Evolutionary conservation across 2,329 filamentous ascomycete genomes (phyloP).

Genomic region (Penicillium hordei): DNA sequence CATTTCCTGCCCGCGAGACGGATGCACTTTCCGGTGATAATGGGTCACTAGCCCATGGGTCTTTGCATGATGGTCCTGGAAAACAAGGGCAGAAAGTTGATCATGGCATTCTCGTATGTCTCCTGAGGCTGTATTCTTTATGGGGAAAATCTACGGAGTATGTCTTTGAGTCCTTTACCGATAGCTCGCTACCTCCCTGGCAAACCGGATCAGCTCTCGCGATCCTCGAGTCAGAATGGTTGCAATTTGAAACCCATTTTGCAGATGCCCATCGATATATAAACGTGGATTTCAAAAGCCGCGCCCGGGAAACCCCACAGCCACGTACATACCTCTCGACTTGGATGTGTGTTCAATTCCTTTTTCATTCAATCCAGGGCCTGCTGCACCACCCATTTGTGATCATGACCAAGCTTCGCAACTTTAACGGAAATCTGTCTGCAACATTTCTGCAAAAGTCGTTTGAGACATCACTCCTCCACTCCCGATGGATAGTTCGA

Average conservation of each 20-base stretch:
- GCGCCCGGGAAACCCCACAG: conserved; percentile 24
- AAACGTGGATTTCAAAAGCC: conserved; percentile 27
- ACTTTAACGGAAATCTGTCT: conserved; percentile 24
- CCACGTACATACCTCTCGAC: conserved; percentile 25
- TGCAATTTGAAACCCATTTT: conserved; percentile 31
- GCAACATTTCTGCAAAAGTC: conserved; percentile 32
- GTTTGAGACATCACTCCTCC: conserved; percentile 29
- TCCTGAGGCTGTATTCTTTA: conserved; percentile 24
- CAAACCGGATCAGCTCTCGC: conserved; percentile 26
- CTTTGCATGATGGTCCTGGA: conserved; percentile 17
- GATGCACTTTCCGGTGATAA: not conserved
- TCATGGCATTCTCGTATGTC: conserved; percentile 23
- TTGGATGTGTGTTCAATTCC: conserved; percentile 31
- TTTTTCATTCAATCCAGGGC: conserved; percentile 28
- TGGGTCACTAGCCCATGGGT: not conserved
- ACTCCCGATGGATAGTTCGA: conserved; percentile 29
- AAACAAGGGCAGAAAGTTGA: conserved; percentile 23
- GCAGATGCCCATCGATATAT: conserved; percentile 29
- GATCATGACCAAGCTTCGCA: conserved; percentile 29
- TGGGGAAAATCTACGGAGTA: conserved; percentile 30
- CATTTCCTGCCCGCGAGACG: conserved; percentile 15
- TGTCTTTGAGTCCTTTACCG: conserved; percentile 23
- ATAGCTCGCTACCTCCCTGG: conserved; percentile 22
- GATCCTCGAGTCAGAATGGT: conserved; percentile 28
- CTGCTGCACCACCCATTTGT: conserved; percentile 31